phyloP scores from a whole-genome alignment of 1,139 yeast genomes.

The Trichomonascaceae sp. region DNA sequence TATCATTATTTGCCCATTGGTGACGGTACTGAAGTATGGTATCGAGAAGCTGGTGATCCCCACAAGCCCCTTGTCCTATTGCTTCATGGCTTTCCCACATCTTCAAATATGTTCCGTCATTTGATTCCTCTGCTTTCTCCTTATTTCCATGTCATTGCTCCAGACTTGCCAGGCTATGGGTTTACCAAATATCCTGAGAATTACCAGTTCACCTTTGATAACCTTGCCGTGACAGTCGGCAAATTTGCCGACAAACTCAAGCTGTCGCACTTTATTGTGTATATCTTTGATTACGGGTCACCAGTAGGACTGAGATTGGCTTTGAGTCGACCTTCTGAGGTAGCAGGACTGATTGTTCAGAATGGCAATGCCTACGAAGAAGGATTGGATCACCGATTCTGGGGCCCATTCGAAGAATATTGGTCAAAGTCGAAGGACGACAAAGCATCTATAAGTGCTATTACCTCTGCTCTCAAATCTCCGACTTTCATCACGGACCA shows the following conservation, averaged over 20 bases:
- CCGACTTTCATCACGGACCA: constrained; percentile 27
- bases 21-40: constrained; percentile 30
- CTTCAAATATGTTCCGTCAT: constrained; percentile 37
- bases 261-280: constrained; percentile 32
- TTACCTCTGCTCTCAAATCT: constrained; percentile 22
- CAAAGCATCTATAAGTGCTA: constrained; percentile 15
- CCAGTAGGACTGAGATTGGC: constrained; percentile 39
- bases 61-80: constrained; percentile 33
- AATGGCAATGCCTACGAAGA: constrained; percentile 43
- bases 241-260: constrained; percentile 30
- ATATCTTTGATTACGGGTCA: constrained; percentile 42
- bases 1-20: constrained; percentile 5
- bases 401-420: constrained; percentile 34
- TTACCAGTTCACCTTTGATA: constrained; percentile 33
- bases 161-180: constrained; percentile 44
- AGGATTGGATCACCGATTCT: constrained; percentile 35
- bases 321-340: constrained; percentile 29
- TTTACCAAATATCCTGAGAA: constrained; percentile 31
- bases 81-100: constrained; percentile 42
- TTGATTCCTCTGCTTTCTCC: constrained; percentile 36
- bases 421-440: constrained; percentile 29
- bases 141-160: constrained; percentile 39
- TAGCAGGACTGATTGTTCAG: constrained; percentile 36
- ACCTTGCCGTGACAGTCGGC: constrained; percentile 32
- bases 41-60: constrained; percentile 36